A percentile compares a stretch with the other conserved stretches of the same genome.
phyloP scores from a whole-genome alignment of 768 basidiomycete species.

The Collybiopsis confluens region DNA sequence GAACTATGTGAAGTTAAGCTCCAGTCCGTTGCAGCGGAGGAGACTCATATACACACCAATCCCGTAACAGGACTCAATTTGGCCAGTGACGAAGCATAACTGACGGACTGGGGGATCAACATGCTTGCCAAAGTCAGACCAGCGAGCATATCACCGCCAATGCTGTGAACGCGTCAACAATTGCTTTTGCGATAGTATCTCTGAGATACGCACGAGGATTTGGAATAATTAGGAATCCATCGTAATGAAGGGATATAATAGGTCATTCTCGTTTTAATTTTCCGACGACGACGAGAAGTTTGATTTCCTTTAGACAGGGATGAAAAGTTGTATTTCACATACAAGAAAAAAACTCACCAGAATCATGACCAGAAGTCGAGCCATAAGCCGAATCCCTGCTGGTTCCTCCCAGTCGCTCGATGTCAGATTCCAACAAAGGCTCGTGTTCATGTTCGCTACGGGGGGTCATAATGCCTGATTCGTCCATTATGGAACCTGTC shows the following conservation, averaged over 20 bases:
- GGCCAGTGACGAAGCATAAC: slow-evolving; percentile 86
- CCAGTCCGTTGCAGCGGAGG: neutral
- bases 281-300: neutral
- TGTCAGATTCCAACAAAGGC: slow-evolving; percentile 4
- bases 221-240: slow-evolving; percentile 78
- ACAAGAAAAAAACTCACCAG: neutral
- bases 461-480: slow-evolving; percentile 6
- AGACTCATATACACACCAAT: slow-evolving; percentile 47
- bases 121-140: slow-evolving; percentile 84
- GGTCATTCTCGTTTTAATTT: slow-evolving; percentile 39
- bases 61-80: slow-evolving; percentile 83
- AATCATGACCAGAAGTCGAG: neutral
- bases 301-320: neutral
- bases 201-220: slow-evolving; percentile 53
- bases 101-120: slow-evolving; percentile 84
- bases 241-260: slow-evolving; percentile 76
- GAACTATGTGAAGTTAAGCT: too few species aligned
- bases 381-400: slow-evolving; percentile 6
- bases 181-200: neutral
- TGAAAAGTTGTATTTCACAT: neutral
- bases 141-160: slow-evolving; percentile 65
- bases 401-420: slow-evolving; percentile 3
- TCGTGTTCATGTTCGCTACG: slow-evolving; percentile 4
- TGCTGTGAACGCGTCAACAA: slow-evolving; percentile 16
- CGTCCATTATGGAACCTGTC: slow-evolving; percentile 2